Evolutionary conservation across 2,329 filamentous ascomycete species (phyloP).

Genomic region (Chalaropsis thielavioides): DNA sequence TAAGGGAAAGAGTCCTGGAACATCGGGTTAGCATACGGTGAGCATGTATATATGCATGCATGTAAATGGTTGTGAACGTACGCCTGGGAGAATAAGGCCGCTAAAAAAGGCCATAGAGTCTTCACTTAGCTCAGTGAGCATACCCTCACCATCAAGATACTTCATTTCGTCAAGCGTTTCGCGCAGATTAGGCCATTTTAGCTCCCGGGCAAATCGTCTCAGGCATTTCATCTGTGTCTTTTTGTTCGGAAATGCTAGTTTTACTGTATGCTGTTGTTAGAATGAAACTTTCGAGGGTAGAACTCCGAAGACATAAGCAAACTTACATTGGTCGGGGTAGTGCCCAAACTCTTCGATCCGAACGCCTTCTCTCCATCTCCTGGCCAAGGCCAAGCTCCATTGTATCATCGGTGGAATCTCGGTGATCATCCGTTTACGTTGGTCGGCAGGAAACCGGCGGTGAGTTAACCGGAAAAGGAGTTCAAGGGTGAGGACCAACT

Average conservation of each 20-base stretch:
- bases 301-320: not conserved
- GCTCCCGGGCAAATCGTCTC: slow-evolving; percentile 51
- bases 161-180: slow-evolving; percentile 49
- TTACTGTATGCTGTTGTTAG: slow-evolving; percentile 28
- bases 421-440: slow-evolving; percentile 48
- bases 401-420: slow-evolving; percentile 56
- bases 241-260: slow-evolving; percentile 50
- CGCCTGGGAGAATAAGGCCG: slow-evolving; percentile 55
- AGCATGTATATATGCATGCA: not conserved
- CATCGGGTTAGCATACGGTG: slow-evolving; percentile 10
- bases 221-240: slow-evolving; percentile 54
- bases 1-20: slow-evolving; percentile 50
- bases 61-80: slow-evolving; percentile 26
- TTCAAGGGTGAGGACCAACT: slow-evolving; percentile 60
- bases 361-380: slow-evolving; percentile 58
- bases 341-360: slow-evolving; percentile 46
- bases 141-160: slow-evolving; percentile 42
- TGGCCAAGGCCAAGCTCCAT: slow-evolving; percentile 59
- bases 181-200: slow-evolving; percentile 64
- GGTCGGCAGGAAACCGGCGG: slow-evolving; percentile 42
- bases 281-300: not conserved
- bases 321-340: slow-evolving; percentile 16
- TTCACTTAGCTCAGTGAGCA: slow-evolving; percentile 47
- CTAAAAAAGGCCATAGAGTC: slow-evolving; percentile 68
- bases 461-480: slow-evolving; percentile 56